Percentiles rank a stretch among this genome's conserved stretches.
These are phyloP conservation scores for Mortierella alpina DNA, from an alignment of 192 early-diverging fungal species.

Conservation along the genomic window DNA sequence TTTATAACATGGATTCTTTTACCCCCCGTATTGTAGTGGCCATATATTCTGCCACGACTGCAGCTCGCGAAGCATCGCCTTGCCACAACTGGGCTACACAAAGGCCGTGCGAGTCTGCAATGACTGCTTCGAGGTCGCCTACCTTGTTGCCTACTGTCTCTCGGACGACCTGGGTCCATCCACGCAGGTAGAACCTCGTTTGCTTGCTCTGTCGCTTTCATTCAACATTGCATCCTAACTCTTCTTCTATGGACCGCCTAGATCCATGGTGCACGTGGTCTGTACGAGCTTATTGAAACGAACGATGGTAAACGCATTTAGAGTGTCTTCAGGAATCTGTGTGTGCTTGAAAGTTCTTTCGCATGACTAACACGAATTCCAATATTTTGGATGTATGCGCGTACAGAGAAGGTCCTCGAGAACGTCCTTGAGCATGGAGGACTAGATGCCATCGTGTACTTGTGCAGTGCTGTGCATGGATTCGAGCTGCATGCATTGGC, in stretches of 20 bases:
- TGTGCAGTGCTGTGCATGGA: conserved; percentile 54
- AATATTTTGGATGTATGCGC: neutral
- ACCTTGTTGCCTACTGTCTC: conserved; percentile 64
- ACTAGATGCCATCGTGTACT: conserved; percentile 63
- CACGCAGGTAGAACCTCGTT: conserved; percentile 56
- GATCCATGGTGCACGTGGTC: conserved; percentile 57
- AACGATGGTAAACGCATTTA: conserved; percentile 63
- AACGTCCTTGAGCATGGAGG: conserved; percentile 63
- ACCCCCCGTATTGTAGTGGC: conserved; percentile 47
- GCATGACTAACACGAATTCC: neutral
- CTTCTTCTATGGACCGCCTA: neutral
- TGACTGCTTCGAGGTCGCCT: conserved; percentile 66
- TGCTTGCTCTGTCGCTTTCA: neutral
- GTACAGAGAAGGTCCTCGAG: conserved; percentile 57
- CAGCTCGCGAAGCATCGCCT: conserved; percentile 59
- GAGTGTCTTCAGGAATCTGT: neutral
- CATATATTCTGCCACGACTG: conserved; percentile 69
- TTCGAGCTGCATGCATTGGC: conserved; percentile 58
- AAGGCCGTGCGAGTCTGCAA: conserved; percentile 67
- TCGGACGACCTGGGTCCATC: conserved; percentile 63
- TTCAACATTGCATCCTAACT: neutral
- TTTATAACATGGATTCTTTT: neutral
- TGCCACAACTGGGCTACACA: conserved; percentile 65
- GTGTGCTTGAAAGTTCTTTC: too few species aligned
- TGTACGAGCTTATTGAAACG: conserved; percentile 62